Base-by-base conservation (phyloP, 2,329 filamentous ascomycete genomes). In the Coleophoma cylindrospora region DNA sequence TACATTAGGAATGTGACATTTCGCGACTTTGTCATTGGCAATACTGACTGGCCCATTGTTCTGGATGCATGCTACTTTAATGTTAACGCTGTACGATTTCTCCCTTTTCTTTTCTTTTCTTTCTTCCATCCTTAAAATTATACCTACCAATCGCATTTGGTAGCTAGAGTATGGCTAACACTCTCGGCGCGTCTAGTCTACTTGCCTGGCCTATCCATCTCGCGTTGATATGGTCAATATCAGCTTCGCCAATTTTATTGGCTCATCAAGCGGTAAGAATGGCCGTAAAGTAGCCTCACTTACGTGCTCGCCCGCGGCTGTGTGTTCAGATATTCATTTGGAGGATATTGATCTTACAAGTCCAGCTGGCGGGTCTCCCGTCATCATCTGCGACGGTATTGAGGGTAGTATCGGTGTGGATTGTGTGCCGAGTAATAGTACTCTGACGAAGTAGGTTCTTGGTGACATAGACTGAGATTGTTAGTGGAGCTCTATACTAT, bases 41-140 rank as follows among this genome's bases (percentile, higher is more conserved):
- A 80, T 54, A 81, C 78, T 17, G 80, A 83, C 55, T 73, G 74
- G 53, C 73, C 77, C 0, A 70, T 81, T 19, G 77, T 81, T 34
- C 66, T 84, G 8, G 80, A 84, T 58, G 79, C 80, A 27, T 84
- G 81, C 65, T 84, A 84, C 64, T 83, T 83, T 64, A 76, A 83
- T 53, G 69, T 80, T 54, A 73, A 68, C 54, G 11, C 34, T 12
- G 13, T 13, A 27, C 5, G 22, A 34, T 33, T 7, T 38, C 22
- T 8, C 15, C 27, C 32, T 11, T 14, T 41, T 12, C 34, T 3
- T 19, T 34, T 2, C 33, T 19, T 3, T 19, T 49, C 38, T 22
- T 33, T 19, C 9, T 7, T 21, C 37, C 27, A 46, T 10, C 33
- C 19, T 27, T 27, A 14, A n/a, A 14, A 19, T 41, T 17, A 17